phyloP scores from a whole-genome alignment of 495 filamentous ascomycete genomes.

The Hypoxylon rickii region DNA sequence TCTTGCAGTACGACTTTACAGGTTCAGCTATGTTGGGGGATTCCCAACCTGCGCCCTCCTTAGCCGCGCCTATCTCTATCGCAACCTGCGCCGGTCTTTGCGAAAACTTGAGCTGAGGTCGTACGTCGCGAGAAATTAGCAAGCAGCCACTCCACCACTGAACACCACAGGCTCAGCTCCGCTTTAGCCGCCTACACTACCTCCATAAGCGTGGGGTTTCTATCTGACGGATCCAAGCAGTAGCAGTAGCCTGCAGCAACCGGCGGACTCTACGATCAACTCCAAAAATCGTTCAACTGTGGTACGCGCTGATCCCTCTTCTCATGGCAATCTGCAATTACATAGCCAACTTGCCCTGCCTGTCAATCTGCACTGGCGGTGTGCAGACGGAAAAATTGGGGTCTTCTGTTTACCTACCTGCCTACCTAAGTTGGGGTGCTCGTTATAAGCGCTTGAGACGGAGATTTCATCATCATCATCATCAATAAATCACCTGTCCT shows the following conservation, averaged over 20 bases:
- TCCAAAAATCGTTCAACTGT: slow-evolving; percentile 22
- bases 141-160: slow-evolving; percentile 19
- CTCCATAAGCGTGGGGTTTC: slow-evolving; percentile 24
- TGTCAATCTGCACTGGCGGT: slow-evolving; percentile 13
- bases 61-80: slow-evolving; percentile 1
- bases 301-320: slow-evolving; percentile 26
- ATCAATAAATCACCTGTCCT: slow-evolving; percentile 7
- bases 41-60: slow-evolving; percentile 9
- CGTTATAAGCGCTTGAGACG: slow-evolving; percentile 11
- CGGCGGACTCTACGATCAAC: slow-evolving; percentile 21
- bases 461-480: slow-evolving; percentile 20
- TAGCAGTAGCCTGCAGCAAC: slow-evolving; percentile 23
- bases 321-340: slow-evolving; percentile 24
- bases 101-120: slow-evolving; percentile 20
- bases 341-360: not conserved
- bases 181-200: slow-evolving; percentile 30
- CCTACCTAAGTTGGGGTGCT: not conserved
- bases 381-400: slow-evolving; percentile 10
- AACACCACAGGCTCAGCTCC: slow-evolving; percentile 29
- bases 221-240: slow-evolving; percentile 20
- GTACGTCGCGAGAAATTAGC: slow-evolving; percentile 15
- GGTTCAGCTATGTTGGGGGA: too few relatives aligned
- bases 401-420: slow-evolving; percentile 1
- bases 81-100: slow-evolving; percentile 8
- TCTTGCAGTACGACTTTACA: slow-evolving; percentile 4